A percentile compares a stretch with the other conserved stretches of the same genome.
These are phyloP conservation scores for Trametes gibbosa DNA, from an alignment of 768 basidiomycete species.

Conservation along the genomic window DNA sequence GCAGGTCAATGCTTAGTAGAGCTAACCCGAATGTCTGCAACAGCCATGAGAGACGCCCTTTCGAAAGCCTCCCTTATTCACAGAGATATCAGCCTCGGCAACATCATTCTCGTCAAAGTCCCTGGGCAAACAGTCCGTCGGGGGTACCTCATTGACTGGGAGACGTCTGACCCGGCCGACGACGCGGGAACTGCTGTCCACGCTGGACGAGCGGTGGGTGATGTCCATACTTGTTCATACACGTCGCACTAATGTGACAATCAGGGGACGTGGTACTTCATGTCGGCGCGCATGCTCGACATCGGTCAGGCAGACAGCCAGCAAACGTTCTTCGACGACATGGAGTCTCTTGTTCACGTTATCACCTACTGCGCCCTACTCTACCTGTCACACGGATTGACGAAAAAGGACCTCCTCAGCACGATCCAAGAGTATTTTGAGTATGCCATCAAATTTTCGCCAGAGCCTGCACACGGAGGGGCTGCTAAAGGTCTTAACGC, in stretches of 20 bases:
- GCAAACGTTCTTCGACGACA: conserved; percentile 14
- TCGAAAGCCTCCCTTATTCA: background rate
- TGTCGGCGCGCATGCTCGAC: background rate
- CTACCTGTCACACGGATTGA: background rate
- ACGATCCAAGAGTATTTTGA: background rate
- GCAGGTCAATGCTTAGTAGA: background rate
- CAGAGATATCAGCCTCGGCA: conserved; percentile 2
- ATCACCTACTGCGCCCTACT: conserved; percentile 3
- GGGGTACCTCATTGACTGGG: background rate
- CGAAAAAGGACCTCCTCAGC: background rate
- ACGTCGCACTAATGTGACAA: background rate
- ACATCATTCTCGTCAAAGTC: conserved; percentile 2
- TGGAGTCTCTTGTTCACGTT: conserved; percentile 14
- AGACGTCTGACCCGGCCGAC: background rate
- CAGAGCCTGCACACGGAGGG: background rate
- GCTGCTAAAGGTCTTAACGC: background rate
- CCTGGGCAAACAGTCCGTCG: background rate
- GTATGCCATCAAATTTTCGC: background rate
- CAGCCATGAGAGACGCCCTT: background rate
- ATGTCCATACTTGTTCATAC: background rate
- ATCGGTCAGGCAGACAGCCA: no score
- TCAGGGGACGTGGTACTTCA: conserved; percentile 12
- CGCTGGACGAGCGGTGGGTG: background rate
- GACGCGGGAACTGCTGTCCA: background rate
- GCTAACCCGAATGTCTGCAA: background rate